A percentile compares a stretch with the other conserved stretches of the same genome.
These are phyloP conservation scores for Kitagawia praeruptora DNA, from an alignment of 129 eudicot genomes.

Conservation along the genomic window DNA sequence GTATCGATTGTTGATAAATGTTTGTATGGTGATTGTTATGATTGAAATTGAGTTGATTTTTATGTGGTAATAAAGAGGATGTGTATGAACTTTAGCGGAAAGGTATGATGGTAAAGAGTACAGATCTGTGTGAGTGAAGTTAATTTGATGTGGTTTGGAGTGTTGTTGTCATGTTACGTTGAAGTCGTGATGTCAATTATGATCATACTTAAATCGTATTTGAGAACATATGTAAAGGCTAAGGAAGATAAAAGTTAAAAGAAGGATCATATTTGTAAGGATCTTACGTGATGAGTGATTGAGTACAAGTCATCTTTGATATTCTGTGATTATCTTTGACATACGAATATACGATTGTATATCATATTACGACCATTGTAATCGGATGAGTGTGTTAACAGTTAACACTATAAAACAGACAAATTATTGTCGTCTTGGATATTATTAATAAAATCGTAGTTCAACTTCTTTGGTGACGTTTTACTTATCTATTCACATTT, in stretches of 20 bases:
- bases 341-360: neutral
- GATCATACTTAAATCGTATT: neutral
- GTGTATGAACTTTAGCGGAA: neutral
- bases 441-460: neutral
- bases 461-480: neutral
- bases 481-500: neutral
- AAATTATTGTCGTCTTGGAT: neutral
- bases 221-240: neutral
- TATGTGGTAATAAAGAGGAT: neutral
- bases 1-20: neutral
- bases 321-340: neutral
- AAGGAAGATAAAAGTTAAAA: neutral
- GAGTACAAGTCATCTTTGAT: neutral
- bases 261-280: neutral
- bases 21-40: neutral
- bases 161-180: neutral
- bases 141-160: neutral
- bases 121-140: conserved; percentile 2
- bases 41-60: neutral
- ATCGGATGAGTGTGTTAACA: neutral
- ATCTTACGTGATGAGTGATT: neutral
- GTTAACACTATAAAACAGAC: neutral
- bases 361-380: neutral
- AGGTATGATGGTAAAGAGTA: neutral
- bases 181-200: neutral